These are phyloP conservation scores for Pezicula radicicola DNA, from an alignment of 2,329 filamentous ascomycete species.

Conservation along the genomic window DNA sequence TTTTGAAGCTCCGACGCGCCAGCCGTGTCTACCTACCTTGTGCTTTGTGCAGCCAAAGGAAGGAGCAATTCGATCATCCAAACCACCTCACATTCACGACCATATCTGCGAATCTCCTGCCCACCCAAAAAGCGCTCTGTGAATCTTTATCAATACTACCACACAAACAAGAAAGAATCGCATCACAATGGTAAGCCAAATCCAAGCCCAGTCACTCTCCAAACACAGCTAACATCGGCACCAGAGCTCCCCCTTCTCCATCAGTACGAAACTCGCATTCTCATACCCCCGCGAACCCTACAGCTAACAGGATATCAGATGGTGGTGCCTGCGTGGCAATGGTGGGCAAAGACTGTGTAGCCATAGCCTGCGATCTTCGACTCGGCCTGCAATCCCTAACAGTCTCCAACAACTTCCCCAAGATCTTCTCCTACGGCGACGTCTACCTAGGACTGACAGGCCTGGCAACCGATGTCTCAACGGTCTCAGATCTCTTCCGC, in stretches of 20 bases:
- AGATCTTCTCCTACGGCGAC: conserved; percentile 97
- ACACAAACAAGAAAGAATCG: conserved; percentile 1
- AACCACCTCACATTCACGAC: conserved; percentile 12
- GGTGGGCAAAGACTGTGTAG: conserved; percentile 99
- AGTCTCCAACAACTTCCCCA: conserved; percentile 99
- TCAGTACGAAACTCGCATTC: conserved; percentile 62
- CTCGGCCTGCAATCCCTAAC: conserved; percentile 95
- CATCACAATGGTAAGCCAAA: conserved; percentile 24
- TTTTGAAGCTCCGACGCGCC: conserved; percentile 22
- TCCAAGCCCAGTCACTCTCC: not conserved
- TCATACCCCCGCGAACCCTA: conserved; percentile 9
- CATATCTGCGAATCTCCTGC: conserved; percentile 13
- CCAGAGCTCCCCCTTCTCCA: conserved; percentile 89
- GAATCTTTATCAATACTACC: not conserved
- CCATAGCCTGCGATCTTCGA: conserved; percentile 97
- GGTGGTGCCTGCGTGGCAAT: conserved; percentile 97
- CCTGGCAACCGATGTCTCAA: conserved; percentile 91
- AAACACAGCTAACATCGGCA: conserved; percentile 28
- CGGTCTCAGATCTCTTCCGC: conserved; percentile 94
- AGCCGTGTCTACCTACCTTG: conserved; percentile 26
- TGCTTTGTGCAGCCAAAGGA: not conserved
- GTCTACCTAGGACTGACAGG: conserved; percentile 95
- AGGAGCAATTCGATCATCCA: conserved; percentile 6
- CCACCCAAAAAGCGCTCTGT: conserved; percentile 6
- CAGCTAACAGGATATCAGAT: conserved; percentile 41